Conservation (phyloP, 192 early-diverging fungal genomes). For the Gaertneriomyces semiglobifer region DNA sequence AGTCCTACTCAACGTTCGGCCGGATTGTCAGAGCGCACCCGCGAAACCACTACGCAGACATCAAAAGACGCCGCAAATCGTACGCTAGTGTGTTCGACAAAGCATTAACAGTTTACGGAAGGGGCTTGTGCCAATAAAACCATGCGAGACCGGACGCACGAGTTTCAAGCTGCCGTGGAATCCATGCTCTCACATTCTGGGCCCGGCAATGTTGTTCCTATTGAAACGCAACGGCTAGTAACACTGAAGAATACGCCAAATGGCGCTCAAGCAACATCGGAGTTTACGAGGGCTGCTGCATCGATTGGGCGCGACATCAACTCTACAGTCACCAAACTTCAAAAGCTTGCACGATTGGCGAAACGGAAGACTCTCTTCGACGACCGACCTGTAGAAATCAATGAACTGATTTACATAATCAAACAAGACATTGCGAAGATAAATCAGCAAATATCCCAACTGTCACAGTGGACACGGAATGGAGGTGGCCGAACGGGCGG, state of each 20-base stretch:
- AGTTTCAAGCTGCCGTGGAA: constrained; percentile 81
- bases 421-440: constrained; percentile 95
- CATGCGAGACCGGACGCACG: constrained; percentile 71
- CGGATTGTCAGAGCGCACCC: too few species aligned
- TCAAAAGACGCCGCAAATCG: too few species aligned
- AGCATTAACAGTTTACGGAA: too few species aligned
- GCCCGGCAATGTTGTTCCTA: constrained; percentile 19
- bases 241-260: constrained; percentile 20
- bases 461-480: constrained; percentile 69
- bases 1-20: too few species aligned
- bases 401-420: constrained; percentile 87
- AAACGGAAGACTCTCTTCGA: constrained; percentile 95
- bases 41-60: too few species aligned
- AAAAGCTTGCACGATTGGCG: constrained; percentile 87
- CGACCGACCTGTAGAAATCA: constrained; percentile 94
- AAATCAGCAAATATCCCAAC: constrained; percentile 86
- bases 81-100: too few species aligned
- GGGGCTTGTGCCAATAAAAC: constrained; percentile 9
- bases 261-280: constrained; percentile 51
- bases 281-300: constrained; percentile 80
- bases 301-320: constrained; percentile 87
- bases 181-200: constrained; percentile 55
- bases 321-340: constrained; percentile 73
- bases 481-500: constrained; percentile 32
- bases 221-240: constrained; percentile 18